phyloP scores from a whole-genome alignment of 2,329 filamentous ascomycete genomes.

The Pseudogymnoascus pannorum region DNA sequence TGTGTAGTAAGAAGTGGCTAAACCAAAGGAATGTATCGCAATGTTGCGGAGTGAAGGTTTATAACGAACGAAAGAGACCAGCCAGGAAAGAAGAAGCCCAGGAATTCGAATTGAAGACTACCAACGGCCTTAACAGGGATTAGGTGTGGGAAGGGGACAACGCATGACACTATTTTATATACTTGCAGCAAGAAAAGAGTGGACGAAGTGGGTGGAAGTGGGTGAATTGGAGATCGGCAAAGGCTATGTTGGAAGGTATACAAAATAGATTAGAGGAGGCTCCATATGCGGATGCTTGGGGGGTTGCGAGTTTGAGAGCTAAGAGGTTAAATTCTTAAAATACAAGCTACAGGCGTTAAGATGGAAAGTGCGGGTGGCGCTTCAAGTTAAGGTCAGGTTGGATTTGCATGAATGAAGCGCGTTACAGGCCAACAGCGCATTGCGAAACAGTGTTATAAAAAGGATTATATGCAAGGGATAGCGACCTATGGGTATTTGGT shows the following conservation, averaged over 20 bases:
- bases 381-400: background rate
- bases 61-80: background rate
- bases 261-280: constrained; percentile 6
- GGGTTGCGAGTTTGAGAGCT: background rate
- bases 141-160: background rate
- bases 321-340: background rate
- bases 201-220: constrained; percentile 1
- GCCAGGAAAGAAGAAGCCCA: background rate
- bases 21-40: constrained; percentile 5
- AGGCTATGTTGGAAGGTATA: background rate
- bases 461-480: background rate
- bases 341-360: background rate
- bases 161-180: constrained; percentile 7
- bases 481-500: too few relatives aligned
- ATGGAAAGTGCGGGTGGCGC: background rate
- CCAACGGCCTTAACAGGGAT: constrained; percentile 1
- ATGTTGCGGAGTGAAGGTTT: constrained; percentile 2
- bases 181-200: constrained; percentile 5
- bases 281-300: background rate
- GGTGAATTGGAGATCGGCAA: background rate
- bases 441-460: background rate
- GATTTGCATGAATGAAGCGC: background rate
- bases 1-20: constrained; percentile 1
- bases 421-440: constrained; percentile 3
- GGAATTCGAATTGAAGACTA: constrained; percentile 4